Evolutionary conservation across 2,329 filamentous ascomycete species (phyloP).

Genomic region (Phaeosphaeria sp.): DNA sequence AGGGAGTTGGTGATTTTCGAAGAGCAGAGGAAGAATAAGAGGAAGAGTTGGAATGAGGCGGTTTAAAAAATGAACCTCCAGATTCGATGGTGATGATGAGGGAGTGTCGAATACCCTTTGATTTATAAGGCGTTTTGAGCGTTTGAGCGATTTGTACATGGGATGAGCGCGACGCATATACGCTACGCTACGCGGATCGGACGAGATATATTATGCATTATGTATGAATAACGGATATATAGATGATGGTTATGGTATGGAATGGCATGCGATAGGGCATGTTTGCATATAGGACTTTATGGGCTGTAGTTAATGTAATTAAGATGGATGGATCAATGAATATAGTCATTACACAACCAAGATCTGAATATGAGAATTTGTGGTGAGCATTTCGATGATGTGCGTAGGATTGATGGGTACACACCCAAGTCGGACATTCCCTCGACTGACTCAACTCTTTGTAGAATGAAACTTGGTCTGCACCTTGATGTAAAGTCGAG

Average conservation of each 20-base stretch:
- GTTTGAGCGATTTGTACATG: neutral
- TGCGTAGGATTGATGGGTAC: too few relatives aligned
- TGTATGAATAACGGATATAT: constrained; percentile 4
- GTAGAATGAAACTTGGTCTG: too few relatives aligned
- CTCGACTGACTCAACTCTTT: too few relatives aligned
- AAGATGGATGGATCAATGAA: neutral
- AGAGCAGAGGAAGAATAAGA: constrained; percentile 37
- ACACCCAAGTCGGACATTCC: too few relatives aligned
- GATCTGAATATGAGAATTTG: too few relatives aligned
- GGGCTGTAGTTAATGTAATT: neutral
- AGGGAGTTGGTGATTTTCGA: constrained; percentile 47
- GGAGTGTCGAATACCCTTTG: neutral
- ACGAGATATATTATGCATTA: neutral
- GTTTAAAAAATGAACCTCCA: too few relatives aligned
- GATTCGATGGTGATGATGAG: neutral
- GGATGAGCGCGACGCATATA: constrained; percentile 1
- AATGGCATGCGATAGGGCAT: neutral
- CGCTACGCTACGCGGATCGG: neutral
- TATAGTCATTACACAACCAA: too few relatives aligned
- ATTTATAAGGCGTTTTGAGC: neutral
- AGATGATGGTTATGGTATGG: neutral
- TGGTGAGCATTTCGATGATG: too few relatives aligned
- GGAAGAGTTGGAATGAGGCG: constrained; percentile 34
- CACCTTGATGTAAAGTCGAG: too few relatives aligned
- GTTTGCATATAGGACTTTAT: neutral